Evolutionary conservation across 2,329 filamentous ascomycete genomes (phyloP).

Genomic region (Xylaria digitata): DNA sequence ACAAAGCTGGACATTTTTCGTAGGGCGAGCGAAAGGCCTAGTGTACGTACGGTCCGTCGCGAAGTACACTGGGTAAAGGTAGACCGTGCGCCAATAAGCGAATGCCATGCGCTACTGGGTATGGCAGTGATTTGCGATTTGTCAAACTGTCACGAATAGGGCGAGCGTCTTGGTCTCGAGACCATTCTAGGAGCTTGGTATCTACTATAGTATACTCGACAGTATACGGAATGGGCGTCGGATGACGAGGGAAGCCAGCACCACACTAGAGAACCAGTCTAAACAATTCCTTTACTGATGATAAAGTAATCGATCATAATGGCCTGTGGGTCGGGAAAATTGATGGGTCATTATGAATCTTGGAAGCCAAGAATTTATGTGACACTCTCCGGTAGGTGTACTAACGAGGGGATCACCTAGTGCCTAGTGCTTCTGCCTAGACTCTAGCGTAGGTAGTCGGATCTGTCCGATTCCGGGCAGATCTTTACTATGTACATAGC

Average conservation of each 20-base stretch:
- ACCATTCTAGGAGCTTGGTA: background rate
- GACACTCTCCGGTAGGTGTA: too few species aligned
- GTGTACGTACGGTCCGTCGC: constrained; percentile 1
- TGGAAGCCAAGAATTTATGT: constrained; percentile 5
- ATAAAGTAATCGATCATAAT: constrained; percentile 9
- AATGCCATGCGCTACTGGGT: background rate
- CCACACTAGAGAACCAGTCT: constrained; percentile 3
- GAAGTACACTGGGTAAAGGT: background rate
- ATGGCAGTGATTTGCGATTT: constrained; percentile 8
- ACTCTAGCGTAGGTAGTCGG: background rate
- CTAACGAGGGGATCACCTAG: too few species aligned
- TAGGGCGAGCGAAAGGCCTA: constrained; percentile 3
- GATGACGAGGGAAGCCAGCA: constrained; percentile 3
- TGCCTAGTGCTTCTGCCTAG: too few species aligned
- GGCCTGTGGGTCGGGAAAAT: constrained; percentile 16
- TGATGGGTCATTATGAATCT: constrained; percentile 12
- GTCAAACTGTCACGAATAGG: background rate
- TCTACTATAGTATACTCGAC: background rate
- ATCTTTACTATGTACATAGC: background rate
- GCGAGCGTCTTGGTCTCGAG: background rate
- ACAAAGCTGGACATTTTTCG: constrained; percentile 22
- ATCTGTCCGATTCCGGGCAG: background rate
- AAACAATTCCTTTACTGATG: constrained; percentile 4
- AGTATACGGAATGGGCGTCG: background rate
- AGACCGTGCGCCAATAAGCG: background rate